Percentiles rank a stretch among this genome's conserved stretches.
Conservation (phyloP, 1,284 basidiomycete species). For the Pholiota adiposa region DNA sequence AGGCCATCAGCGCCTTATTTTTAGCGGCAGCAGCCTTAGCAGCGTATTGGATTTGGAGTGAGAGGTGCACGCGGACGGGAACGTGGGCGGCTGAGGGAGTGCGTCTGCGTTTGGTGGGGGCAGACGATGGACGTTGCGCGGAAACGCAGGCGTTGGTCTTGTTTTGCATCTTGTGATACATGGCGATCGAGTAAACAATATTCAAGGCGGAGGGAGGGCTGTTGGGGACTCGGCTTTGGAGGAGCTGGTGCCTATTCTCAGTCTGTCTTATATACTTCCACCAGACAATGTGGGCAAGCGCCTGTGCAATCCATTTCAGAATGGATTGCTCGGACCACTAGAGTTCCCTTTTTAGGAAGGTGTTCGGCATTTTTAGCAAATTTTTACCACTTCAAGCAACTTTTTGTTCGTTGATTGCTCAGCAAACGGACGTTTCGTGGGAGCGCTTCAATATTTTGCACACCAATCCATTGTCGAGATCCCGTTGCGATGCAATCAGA, state of each 20-base stretch:
- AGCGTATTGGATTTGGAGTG: too few relatives aligned
- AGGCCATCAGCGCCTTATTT: neutral
- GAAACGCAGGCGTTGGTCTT: constrained; percentile 11
- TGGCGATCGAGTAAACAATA: constrained; percentile 15
- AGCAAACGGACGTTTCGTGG: neutral
- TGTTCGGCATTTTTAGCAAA: neutral
- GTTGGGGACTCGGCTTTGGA: constrained; percentile 7
- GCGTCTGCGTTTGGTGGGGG: too few relatives aligned
- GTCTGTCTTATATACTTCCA: constrained; percentile 10
- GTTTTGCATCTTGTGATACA: constrained; percentile 23
- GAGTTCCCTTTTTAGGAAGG: constrained; percentile 8
- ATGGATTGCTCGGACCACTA: constrained; percentile 9
- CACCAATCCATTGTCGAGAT: neutral
- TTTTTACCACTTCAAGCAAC: constrained; percentile 5
- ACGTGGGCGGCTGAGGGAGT: too few relatives aligned
- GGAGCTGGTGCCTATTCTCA: constrained; percentile 5
- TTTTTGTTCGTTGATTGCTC: neutral
- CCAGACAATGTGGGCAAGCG: constrained; percentile 14
- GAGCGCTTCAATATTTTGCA: neutral
- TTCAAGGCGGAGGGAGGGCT: constrained; percentile 4
- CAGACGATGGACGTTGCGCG: neutral
- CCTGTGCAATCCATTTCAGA: neutral
- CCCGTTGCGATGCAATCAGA: too few relatives aligned
- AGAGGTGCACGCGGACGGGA: too few relatives aligned
- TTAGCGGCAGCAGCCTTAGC: too few relatives aligned